Base-by-base conservation (phyloP, 108 stramenopile species). In the Poteriospumella lacustris region DNA sequence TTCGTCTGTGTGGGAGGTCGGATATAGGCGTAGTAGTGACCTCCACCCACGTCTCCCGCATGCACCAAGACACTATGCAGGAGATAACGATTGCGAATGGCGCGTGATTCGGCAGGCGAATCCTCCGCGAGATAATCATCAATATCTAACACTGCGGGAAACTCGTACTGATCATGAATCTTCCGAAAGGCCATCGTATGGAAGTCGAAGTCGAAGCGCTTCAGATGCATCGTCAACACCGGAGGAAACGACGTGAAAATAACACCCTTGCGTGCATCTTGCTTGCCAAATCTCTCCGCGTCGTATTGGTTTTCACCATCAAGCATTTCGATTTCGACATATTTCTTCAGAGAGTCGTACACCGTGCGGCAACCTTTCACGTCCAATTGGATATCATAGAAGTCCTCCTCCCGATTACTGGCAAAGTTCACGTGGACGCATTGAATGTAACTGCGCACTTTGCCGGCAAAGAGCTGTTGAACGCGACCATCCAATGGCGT, bases 1-100 rank as follows among this genome's bases (percentile, higher is more conserved):
- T 52, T 52, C 9, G 9, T 15, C 36, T 19, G 60, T 24, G 60
- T 64, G 5, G 60, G 19, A 39, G 83, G 85, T 24, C 85, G 76
- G 41, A 85, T 84, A 80, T 84, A 85, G 34, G 85, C 85, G 78
- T 68, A 85, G 83, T 85, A 85, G 77, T 85, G 85, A 0, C 85
- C 85, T n/a, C 80, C 82, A 43, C 76, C 68, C 1, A 85, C 85
- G 59, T 84, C 85, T 1, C 85, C 85, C 1, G 42, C 43, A 70
- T 85, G 85, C 33, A 85, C 85, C 29, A 85, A 77, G 1, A 85
- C 83, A 19, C 81, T 82, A 67, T 85, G 83, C 5, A 85, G 80
- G 39, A 76, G 33, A 69, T 84, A 85, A 9, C 64, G 68, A 5
- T 31, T 33, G 15, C 19, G 9, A 24, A 19, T 24, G 52, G 19